phyloP scores from a whole-genome alignment of 2,329 filamentous ascomycete genomes.

The Didymella glomerata region DNA sequence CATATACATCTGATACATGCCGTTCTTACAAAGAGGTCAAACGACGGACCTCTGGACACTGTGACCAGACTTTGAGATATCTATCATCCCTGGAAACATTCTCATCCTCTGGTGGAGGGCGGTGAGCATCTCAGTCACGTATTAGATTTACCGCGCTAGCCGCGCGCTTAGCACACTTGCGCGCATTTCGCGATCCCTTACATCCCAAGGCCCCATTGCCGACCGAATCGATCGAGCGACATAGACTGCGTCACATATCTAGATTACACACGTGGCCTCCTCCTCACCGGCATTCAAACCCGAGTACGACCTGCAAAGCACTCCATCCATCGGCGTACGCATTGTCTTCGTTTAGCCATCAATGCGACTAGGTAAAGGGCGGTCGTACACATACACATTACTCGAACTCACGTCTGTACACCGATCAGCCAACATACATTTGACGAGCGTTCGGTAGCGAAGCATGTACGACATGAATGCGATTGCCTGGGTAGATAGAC shows the following conservation, averaged over 20 bases:
- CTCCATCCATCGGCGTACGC: neutral
- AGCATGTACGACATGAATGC: neutral
- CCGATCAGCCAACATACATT: slow-evolving; percentile 1
- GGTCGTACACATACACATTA: slow-evolving; percentile 2
- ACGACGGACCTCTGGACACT: no score
- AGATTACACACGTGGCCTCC: slow-evolving; percentile 5
- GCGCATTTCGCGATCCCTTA: slow-evolving; percentile 3
- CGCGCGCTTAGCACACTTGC: slow-evolving; percentile 6
- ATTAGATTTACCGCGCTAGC: neutral
- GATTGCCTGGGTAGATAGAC: neutral
- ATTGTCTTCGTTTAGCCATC: neutral
- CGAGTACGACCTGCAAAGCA: slow-evolving; percentile 3
- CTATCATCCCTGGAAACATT: neutral
- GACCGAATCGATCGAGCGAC: neutral
- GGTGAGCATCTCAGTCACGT: neutral
- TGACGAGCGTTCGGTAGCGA: slow-evolving; percentile 1
- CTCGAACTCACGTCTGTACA: neutral
- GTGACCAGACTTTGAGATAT: no score
- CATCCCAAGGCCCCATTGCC: neutral
- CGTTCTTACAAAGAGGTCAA: no score
- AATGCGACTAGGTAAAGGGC: neutral
- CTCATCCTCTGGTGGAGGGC: neutral
- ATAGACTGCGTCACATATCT: neutral
- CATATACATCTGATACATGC: no score
- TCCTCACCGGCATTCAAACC: neutral